Evolutionary conservation across 1,139 yeast genomes (phyloP), one percentile per base, ranked within the genome.

Genomic region (Saccharomyces hybrid): DNA sequence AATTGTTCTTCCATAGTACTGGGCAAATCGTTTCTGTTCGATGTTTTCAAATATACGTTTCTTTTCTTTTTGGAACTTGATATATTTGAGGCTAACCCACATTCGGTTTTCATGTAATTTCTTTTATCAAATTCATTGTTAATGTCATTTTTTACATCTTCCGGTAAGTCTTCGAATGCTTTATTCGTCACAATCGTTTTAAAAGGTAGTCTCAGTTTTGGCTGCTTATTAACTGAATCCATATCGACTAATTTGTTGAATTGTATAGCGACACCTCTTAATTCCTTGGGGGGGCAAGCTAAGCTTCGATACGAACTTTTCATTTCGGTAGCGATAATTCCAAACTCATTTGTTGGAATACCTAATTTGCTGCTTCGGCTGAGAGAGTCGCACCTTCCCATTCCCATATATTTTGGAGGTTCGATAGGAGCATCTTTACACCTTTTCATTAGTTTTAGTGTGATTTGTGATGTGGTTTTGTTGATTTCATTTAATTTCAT

Each of bases 331-430:
- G 84, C 80, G 2, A 91, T 70, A 5, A 80, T 69, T 0, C 88
- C 88, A 63, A 76, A 64, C 52, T 84, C 88, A 62, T 81, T 77
- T 0, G 95, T 84, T 1, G 85, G 76, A 0, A 79, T 69, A 0
- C 90, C 90, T n/a, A 89, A 65, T 49, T 76, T 74, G 1, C 86
- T 74, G 2, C 85, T 75, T 62, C 82, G 84, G 52, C 83, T 81
- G 21, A 78, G 71, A 47, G 83, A 75, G 52, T 84, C 88, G 68
- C 96, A 89, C 16, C 68, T 65, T 0, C 99, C 98, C 81, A 86
- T 82, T 0, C 99, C 99, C 64, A 93, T 62, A 68, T 75, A 84
- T 64, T 93, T 93, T 1, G 88, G 79, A 0, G 97, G 88, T 14
- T 81, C 80, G 1, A 83, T 66, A 0, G 95, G 90, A 0, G 95